These are phyloP conservation scores for Phascolomyces articulosus DNA, from an alignment of 371 early-diverging fungal genomes.

Conservation along the genomic window DNA sequence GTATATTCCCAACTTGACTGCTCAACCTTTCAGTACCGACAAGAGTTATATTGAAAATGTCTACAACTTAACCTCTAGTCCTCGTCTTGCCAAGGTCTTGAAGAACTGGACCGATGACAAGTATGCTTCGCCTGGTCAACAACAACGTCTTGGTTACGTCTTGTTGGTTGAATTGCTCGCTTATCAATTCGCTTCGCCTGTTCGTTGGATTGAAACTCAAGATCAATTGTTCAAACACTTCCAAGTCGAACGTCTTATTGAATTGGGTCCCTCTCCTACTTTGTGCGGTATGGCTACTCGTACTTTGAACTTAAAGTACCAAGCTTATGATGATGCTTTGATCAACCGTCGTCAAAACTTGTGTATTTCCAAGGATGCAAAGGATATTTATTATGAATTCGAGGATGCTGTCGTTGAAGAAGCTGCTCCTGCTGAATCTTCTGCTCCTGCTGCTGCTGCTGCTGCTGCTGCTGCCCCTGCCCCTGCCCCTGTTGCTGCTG, in stretches of 20 bases:
- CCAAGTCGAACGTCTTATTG: constrained; percentile 86
- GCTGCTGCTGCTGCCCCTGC: constrained; percentile 60
- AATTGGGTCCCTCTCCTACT: constrained; percentile 91
- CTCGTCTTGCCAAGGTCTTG: constrained; percentile 76
- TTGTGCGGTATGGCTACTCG: constrained; percentile 93
- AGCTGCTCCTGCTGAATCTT: constrained; percentile 47
- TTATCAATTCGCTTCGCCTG: constrained; percentile 94
- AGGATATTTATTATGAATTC: constrained; percentile 93
- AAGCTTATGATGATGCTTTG: constrained; percentile 93
- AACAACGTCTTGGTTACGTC: constrained; percentile 86
- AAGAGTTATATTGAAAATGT: constrained; percentile 84
- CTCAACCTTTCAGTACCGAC: constrained; percentile 83
- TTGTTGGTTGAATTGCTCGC: constrained; percentile 92
- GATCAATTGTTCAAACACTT: constrained; percentile 84
- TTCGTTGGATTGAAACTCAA: constrained; percentile 99
- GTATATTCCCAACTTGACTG: constrained; percentile 97
- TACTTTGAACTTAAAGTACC: constrained; percentile 95
- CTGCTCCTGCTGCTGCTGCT: constrained; percentile 50
- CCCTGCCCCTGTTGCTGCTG: constrained; percentile 40
- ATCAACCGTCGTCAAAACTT: constrained; percentile 87
- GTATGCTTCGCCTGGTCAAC: constrained; percentile 71
- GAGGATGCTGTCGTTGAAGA: constrained; percentile 62
- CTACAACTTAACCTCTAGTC: constrained; percentile 73
- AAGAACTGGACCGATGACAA: constrained; percentile 82
- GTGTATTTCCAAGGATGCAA: constrained; percentile 85